These are phyloP conservation scores for Didymella glomerata DNA, from an alignment of 2,329 filamentous ascomycete species.

Conservation along the genomic window DNA sequence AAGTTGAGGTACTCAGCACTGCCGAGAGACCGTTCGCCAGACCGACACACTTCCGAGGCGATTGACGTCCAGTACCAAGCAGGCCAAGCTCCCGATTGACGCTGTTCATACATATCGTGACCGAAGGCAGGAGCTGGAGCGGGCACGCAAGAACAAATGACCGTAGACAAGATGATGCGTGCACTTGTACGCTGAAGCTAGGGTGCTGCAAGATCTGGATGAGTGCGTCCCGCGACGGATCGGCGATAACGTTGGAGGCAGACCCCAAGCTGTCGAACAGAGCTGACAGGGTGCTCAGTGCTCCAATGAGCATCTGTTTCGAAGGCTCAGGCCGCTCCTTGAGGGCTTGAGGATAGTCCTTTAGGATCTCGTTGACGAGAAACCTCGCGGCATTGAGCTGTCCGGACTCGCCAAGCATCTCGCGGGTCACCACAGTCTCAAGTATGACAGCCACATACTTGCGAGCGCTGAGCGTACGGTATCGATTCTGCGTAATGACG, in stretches of 20 bases:
- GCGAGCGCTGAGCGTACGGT: slow-evolving; percentile 83
- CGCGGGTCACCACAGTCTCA: slow-evolving; percentile 80
- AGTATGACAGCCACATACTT: slow-evolving; percentile 85
- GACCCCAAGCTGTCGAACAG: slow-evolving; percentile 83
- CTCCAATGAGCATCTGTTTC: slow-evolving; percentile 82
- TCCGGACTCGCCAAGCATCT: slow-evolving; percentile 87
- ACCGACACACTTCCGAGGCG: slow-evolving; percentile 83
- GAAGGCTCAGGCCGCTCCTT: slow-evolving; percentile 88
- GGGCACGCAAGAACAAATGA: slow-evolving; percentile 89
- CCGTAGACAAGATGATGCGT: slow-evolving; percentile 85
- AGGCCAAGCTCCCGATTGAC: slow-evolving; percentile 85
- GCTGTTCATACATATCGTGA: slow-evolving; percentile 97
- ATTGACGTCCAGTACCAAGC: slow-evolving; percentile 77
- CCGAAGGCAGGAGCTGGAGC: slow-evolving; percentile 86
- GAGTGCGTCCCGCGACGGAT: slow-evolving; percentile 83
- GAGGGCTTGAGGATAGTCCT: slow-evolving; percentile 90
- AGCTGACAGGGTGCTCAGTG: slow-evolving; percentile 80
- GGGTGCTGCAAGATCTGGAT: slow-evolving; percentile 92
- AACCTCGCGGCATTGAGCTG: slow-evolving; percentile 83
- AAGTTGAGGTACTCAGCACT: slow-evolving; percentile 85
- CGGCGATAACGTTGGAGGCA: slow-evolving; percentile 79
- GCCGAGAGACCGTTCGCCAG: slow-evolving; percentile 92
- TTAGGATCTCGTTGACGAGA: slow-evolving; percentile 86
- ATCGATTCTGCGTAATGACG: slow-evolving; percentile 82
- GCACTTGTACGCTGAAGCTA: slow-evolving; percentile 94